Conservation (phyloP, 352 stramenopile species). For the Sclerospora graminicola region DNA sequence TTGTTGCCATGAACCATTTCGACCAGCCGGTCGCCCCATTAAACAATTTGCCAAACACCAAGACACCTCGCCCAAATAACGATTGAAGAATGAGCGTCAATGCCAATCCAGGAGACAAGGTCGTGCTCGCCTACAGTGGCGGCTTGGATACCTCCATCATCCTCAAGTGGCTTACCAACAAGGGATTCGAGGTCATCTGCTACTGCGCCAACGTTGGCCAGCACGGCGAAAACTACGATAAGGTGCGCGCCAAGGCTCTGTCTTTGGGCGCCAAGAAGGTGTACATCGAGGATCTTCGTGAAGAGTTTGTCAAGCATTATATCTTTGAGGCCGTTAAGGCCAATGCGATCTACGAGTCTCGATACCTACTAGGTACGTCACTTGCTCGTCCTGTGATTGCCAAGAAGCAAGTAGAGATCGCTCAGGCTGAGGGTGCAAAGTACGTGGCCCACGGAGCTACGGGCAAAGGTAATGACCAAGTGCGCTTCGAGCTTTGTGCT, state of each 20-base stretch:
- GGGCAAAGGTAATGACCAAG: slow-evolving; percentile 99
- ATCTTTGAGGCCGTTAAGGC: slow-evolving; percentile 91
- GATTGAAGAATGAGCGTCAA: slow-evolving; percentile 80
- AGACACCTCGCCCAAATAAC: too few species aligned
- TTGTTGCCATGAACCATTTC: too few species aligned
- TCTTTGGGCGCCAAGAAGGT: slow-evolving; percentile 76
- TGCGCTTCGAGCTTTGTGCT: slow-evolving; percentile 97
- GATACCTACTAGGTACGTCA: slow-evolving; percentile 95
- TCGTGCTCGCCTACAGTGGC: slow-evolving; percentile 95
- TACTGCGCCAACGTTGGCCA: slow-evolving; percentile 99
- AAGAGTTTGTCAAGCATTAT: slow-evolving; percentile 94
- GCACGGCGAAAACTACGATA: slow-evolving; percentile 91
- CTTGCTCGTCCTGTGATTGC: slow-evolving; percentile 97
- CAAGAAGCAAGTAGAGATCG: slow-evolving; percentile 95
- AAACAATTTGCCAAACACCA: too few species aligned
- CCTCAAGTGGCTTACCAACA: slow-evolving; percentile 97
- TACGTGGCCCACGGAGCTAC: slow-evolving; percentile 96
- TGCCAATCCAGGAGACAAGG: slow-evolving; percentile 76
- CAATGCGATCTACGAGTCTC: slow-evolving; percentile 97
- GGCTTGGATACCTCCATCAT: slow-evolving; percentile 98
- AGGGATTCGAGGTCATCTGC: slow-evolving; percentile 97
- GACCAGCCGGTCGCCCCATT: too few species aligned
- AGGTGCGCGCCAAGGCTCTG: slow-evolving; percentile 89
- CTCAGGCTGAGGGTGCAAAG: slow-evolving; percentile 82
- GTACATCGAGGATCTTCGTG: slow-evolving; percentile 94